A percentile compares a stretch with the other conserved stretches of the same genome.
Conservation (phyloP, 331 rosid species). For the Malus hybrid region DNA sequence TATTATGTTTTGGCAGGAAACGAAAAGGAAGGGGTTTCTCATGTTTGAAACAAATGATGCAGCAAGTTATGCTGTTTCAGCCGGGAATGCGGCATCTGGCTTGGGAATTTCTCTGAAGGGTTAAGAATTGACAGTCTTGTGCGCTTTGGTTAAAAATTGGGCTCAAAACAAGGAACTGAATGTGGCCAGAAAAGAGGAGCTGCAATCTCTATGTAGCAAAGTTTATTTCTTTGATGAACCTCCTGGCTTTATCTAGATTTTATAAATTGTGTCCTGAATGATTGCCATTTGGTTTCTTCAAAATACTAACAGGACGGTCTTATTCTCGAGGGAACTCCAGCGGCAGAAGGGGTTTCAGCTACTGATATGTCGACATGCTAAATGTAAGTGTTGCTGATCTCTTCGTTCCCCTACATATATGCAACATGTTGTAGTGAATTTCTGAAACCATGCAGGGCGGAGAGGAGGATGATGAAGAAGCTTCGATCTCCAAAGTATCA, state of each 20-base stretch:
- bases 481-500: slow-evolving; percentile 95
- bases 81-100: slow-evolving; percentile 60
- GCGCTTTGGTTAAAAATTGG: slow-evolving; percentile 78
- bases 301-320: slow-evolving; percentile 67
- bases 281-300: slow-evolving; percentile 18
- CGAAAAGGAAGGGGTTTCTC: slow-evolving; percentile 94
- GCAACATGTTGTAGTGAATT: slow-evolving; percentile 14
- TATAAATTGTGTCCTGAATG: slow-evolving; percentile 5
- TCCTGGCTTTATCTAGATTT: neutral
- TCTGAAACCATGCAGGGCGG: slow-evolving; percentile 43
- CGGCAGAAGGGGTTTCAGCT: slow-evolving; percentile 91
- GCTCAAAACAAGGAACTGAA: slow-evolving; percentile 79
- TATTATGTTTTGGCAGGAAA: slow-evolving; percentile 53
- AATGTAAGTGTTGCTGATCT: slow-evolving; percentile 38
- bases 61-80: slow-evolving; percentile 58
- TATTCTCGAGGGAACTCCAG: slow-evolving; percentile 78
- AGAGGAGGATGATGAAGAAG: slow-evolving; percentile 59
- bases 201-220: slow-evolving; percentile 77
- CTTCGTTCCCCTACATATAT: neutral
- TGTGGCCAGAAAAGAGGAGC: slow-evolving; percentile 56
- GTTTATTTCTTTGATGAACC: slow-evolving; percentile 31
- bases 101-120: slow-evolving; percentile 73
- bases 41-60: slow-evolving; percentile 72
- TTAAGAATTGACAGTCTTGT: slow-evolving; percentile 62
- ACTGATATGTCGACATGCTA: slow-evolving; percentile 73